These are phyloP conservation scores for Globisporangium paroecandrum DNA, from an alignment of 352 stramenopile species.

Conservation along the genomic window DNA sequence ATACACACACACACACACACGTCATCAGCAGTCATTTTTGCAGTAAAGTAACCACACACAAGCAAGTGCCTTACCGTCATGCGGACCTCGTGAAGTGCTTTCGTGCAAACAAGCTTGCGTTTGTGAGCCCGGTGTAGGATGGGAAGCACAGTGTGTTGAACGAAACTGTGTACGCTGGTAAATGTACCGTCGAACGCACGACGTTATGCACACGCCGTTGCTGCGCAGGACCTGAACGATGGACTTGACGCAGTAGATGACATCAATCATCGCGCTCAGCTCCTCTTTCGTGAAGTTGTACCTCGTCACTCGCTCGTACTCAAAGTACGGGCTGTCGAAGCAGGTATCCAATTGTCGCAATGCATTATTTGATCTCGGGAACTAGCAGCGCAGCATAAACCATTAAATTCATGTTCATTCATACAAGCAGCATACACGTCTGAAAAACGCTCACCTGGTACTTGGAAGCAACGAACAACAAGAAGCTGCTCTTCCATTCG, in stretches of 20 bases:
- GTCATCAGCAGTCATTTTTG: background rate
- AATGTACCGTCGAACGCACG: slow-evolving; percentile 46
- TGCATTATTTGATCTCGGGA: slow-evolving; percentile 29
- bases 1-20: background rate
- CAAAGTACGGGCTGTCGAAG: slow-evolving; percentile 34
- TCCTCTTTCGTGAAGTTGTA: slow-evolving; percentile 73
- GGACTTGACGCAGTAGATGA: slow-evolving; percentile 72
- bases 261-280: slow-evolving; percentile 46
- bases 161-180: slow-evolving; percentile 73
- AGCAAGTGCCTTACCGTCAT: slow-evolving; percentile 37
- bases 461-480: slow-evolving; percentile 56
- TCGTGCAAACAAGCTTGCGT: slow-evolving; percentile 63
- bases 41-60: slow-evolving; percentile 3
- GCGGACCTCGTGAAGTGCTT: slow-evolving; percentile 66
- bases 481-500: slow-evolving; percentile 58
- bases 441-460: slow-evolving; percentile 29
- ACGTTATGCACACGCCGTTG: slow-evolving; percentile 30
- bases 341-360: slow-evolving; percentile 23
- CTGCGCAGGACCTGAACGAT: slow-evolving; percentile 40
- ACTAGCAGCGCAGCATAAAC: slow-evolving; percentile 15
- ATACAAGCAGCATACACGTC: background rate
- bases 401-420: background rate
- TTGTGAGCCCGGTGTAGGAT: slow-evolving; percentile 86
- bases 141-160: slow-evolving; percentile 68
- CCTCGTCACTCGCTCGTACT: slow-evolving; percentile 71